Base-by-base conservation (phyloP, 2,329 filamentous ascomycete species). In the Mariannaea sp. region DNA sequence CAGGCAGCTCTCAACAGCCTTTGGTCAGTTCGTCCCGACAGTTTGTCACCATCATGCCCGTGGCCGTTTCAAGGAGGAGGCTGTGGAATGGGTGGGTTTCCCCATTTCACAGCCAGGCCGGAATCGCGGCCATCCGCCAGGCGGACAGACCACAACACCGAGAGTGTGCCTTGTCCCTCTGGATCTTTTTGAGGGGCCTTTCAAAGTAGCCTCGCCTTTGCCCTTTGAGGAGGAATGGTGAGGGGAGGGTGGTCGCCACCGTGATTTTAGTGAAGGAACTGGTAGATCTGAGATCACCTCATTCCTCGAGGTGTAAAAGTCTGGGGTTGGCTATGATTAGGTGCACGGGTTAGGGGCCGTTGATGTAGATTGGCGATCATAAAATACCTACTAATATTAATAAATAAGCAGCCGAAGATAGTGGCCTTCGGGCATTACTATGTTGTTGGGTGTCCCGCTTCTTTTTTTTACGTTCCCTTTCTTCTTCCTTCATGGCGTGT, bases 291-390 rank as follows among this genome's bases (percentile, higher is more conserved):
- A 24, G 35, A 55, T 53, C 53, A 59, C 56, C 64, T 60, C 50
- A 26, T 14, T 42, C 29, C 29, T 32, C 13, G 4, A 32, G 10
- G 7, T 32, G 9, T 19, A 41, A 40, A 24, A 57, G 54, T 57
- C 53, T 44, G 53, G 58, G 53, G 60, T 53, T 41, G 35, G 38
- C 14, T 54, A 51, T 54, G 32, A 33, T 39, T 46, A 48, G 38
- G 56, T 53, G 44, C 53, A 57, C 61, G 65, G 60, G 45, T 60
- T 58, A 54, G 52, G 58, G 53, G 49, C 45, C 27, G 35, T 20
- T 38, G 19, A 38, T 19, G n/a, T 33, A 62, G 61, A 63, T 65
- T 63, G 59, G 62, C 61, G 58, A 64, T 57, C 46, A 39, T 24
- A 17, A 14, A 17, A 30, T 30, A 30, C 29, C n/a, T n/a, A n/a